Evolutionary conservation across 176 grass and related monocot genomes (phyloP), one percentile per base, ranked within the genome.

Genomic region (Poa annua): DNA sequence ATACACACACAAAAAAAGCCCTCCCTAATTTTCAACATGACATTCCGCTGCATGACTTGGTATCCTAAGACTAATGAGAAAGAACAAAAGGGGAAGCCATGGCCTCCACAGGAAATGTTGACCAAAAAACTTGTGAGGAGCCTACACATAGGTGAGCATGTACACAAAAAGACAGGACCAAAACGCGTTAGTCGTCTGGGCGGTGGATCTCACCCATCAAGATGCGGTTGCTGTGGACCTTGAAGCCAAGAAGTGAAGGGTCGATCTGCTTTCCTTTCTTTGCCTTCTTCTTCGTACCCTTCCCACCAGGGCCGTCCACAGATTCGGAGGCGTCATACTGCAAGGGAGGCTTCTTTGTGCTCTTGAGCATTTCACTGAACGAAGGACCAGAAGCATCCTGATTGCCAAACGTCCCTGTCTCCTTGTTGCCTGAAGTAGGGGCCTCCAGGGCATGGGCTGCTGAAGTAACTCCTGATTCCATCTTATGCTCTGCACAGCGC

Each of bases 171-270:
- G 19, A 19, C 10, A 13, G 2, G 48, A 73, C 41, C 51, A n/a
- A 74, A 13, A 45, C 11, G 33, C 83, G 68, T 76, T 75, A 95
- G 74, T 99, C 97, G 49, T 96, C 93, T 12, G 80, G 90, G 49
- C 97, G 91, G 60, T 96, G 89, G 74, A 99, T 99, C 89, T 99
- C 93, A 9, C 97, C 97, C 97, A 96, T 99, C 93, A 99, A 89
- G 65, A 96, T 96, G 73, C 97, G 89, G 78, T 99, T 99, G 73
- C 97, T 99, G 81, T 99, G 97, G 83, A 99, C 91, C 77, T 99
- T 99, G 86, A 99, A 99, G 36, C 97, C 97, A 6, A 99, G 86
- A 76, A 99, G 97, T 35, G 97, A 95, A 11, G 97, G 97, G 80
- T 99, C 97, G 15, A 99, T 99, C 75, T 99, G 97, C 47, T 91